Conservation (phyloP, 768 basidiomycete genomes). For the Leccinum incarnatum region DNA sequence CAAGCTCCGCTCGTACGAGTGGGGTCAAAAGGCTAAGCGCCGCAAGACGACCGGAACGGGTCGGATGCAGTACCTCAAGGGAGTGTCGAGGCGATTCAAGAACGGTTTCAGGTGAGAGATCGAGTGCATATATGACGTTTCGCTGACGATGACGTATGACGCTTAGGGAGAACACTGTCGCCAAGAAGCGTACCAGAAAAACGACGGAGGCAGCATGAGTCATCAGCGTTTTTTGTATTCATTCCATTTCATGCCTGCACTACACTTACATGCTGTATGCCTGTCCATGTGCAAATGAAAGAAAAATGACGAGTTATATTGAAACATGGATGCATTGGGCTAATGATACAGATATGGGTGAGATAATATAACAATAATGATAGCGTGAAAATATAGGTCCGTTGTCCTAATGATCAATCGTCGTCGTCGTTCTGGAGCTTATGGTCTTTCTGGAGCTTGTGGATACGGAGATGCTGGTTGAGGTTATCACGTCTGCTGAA, state of each 20-base stretch:
- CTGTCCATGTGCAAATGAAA: background rate
- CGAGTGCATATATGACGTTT: background rate
- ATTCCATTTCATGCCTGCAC: background rate
- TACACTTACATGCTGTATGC: slow-evolving; percentile 10
- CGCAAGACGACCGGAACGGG: slow-evolving; percentile 99
- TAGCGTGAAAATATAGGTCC: slow-evolving; percentile 4
- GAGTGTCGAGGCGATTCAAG: slow-evolving; percentile 94
- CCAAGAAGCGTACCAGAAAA: slow-evolving; percentile 77
- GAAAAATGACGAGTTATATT: background rate
- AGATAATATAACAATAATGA: slow-evolving; percentile 18
- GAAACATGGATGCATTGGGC: background rate
- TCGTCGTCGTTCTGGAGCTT: slow-evolving; percentile 20
- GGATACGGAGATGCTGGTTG: slow-evolving; percentile 68
- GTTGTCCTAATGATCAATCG: background rate
- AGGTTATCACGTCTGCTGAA: slow-evolving; percentile 80
- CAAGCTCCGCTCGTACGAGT: slow-evolving; percentile 93
- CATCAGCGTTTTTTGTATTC: background rate
- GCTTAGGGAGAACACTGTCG: slow-evolving; percentile 85
- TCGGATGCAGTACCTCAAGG: slow-evolving; percentile 87
- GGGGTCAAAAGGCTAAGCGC: slow-evolving; percentile 99
- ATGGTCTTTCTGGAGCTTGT: slow-evolving; percentile 43
- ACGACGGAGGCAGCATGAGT: slow-evolving; percentile 48
- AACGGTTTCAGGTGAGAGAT: slow-evolving; percentile 83
- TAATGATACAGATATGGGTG: background rate
- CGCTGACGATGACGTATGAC: background rate